Percentiles rank a stretch among this genome's conserved stretches.
These are phyloP conservation scores for Royoungia palumana DNA, from an alignment of 768 basidiomycete species.

Conservation along the genomic window DNA sequence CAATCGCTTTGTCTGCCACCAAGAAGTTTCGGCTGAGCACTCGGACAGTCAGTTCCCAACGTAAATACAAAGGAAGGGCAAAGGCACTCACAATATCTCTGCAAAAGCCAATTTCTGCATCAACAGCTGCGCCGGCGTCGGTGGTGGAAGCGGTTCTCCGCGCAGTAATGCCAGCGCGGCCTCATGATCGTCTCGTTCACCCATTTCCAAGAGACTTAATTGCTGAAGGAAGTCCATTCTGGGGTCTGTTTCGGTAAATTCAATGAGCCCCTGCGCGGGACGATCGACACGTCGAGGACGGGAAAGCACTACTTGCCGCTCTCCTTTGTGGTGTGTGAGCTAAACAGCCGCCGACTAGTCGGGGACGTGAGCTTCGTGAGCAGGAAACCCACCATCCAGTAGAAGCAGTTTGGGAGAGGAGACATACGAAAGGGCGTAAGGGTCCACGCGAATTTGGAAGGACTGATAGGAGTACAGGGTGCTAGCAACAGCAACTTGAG, in stretches of 20 bases:
- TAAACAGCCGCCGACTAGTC: not conserved
- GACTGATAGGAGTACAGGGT: no score
- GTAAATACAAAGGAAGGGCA: no score
- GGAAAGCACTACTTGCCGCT: constrained; percentile 1
- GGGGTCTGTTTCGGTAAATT: constrained; percentile 4
- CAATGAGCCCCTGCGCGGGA: no score
- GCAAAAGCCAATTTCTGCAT: constrained; percentile 12
- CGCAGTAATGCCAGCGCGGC: constrained; percentile 33
- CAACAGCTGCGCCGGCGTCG: constrained; percentile 19
- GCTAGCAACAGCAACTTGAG: no score
- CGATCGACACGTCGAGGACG: no score
- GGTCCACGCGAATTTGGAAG: not conserved
- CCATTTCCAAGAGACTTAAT: constrained; percentile 13
- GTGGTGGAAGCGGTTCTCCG: constrained; percentile 23
- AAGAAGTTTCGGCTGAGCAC: constrained; percentile 11
- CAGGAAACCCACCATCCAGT: constrained; percentile 12
- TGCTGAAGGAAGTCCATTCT: not conserved
- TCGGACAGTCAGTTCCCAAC: not conserved
- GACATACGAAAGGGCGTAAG: not conserved
- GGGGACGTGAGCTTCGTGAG: constrained; percentile 2
- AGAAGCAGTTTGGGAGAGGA: no score
- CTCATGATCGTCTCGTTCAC: constrained; percentile 14
- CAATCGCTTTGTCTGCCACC: not conserved
- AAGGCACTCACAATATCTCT: constrained; percentile 12
- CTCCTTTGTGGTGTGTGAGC: not conserved